Percentiles rank a stretch among this genome's conserved stretches.
Conservation (phyloP, 2,329 filamentous ascomycete species). For the Phialemonium atrogriseum region DNA sequence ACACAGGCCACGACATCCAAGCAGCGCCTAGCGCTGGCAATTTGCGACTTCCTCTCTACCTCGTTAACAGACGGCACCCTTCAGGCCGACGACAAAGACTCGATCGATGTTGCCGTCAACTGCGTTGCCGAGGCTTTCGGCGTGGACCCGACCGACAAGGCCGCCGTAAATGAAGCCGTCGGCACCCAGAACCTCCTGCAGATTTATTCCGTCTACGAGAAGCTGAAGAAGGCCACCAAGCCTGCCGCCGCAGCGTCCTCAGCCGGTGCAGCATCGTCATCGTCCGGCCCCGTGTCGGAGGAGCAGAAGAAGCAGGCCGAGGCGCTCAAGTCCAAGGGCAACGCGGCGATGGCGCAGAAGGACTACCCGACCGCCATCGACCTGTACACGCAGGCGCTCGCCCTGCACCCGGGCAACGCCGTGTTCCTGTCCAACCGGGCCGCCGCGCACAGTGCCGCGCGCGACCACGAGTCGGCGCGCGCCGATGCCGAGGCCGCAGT, state of each 20-base stretch:
- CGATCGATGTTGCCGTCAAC: conserved; percentile 86
- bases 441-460: conserved; percentile 78
- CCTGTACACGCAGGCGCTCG: conserved; percentile 79
- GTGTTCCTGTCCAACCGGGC: conserved; percentile 98
- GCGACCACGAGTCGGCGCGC: conserved; percentile 76
- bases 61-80: conserved; percentile 86
- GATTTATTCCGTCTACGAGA: conserved; percentile 96
- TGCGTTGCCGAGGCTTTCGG: conserved; percentile 96
- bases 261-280: conserved; percentile 33
- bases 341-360: conserved; percentile 90
- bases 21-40: conserved; percentile 91
- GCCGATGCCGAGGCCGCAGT: conserved; percentile 88
- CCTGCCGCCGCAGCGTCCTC: conserved; percentile 27
- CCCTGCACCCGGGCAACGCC: conserved; percentile 74
- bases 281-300: conserved; percentile 31
- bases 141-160: conserved; percentile 73
- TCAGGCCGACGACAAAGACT: conserved; percentile 79
- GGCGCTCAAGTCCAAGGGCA: conserved; percentile 79
- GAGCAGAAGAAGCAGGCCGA: conserved; percentile 75
- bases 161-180: conserved; percentile 66
- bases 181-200: conserved; percentile 80
- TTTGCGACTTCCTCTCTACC: conserved; percentile 87
- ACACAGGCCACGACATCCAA: conserved; percentile 40
- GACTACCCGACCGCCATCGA: conserved; percentile 79
- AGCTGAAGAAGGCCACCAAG: conserved; percentile 57